Conservation (phyloP, 2,329 filamentous ascomycete species). For the Emericellopsis cladophorae region DNA sequence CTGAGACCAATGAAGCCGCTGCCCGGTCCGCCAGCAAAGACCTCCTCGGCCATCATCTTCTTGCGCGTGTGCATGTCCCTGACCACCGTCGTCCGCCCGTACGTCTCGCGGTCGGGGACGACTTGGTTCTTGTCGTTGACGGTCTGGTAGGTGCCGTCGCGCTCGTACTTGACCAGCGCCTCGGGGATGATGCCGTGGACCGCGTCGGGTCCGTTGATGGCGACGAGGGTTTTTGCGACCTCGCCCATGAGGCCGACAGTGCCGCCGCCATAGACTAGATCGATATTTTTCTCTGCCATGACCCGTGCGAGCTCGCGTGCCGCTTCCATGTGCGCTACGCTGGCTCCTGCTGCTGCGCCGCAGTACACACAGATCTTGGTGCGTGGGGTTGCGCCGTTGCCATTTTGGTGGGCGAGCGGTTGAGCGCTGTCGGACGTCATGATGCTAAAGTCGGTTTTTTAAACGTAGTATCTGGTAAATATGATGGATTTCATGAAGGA, state of each 20-base stretch:
- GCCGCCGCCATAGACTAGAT: constrained; percentile 91
- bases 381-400: constrained; percentile 14
- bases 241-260: constrained; percentile 95
- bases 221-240: constrained; percentile 72
- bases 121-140: constrained; percentile 34
- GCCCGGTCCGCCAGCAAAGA: constrained; percentile 68
- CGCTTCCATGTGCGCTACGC: constrained; percentile 62
- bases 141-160: constrained; percentile 41
- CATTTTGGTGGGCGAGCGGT: constrained; percentile 11
- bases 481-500: too few species aligned
- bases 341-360: constrained; percentile 64
- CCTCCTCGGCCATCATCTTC: constrained; percentile 81
- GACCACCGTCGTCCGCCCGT: constrained; percentile 78
- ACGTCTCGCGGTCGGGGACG: constrained; percentile 51
- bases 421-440: constrained; percentile 1
- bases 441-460: too few species aligned
- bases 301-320: constrained; percentile 61
- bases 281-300: constrained; percentile 66
- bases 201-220: constrained; percentile 63
- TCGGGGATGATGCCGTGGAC: constrained; percentile 93
- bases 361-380: constrained; percentile 90
- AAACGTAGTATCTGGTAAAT: too few species aligned
- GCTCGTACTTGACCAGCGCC: constrained; percentile 71
- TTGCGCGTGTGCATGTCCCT: constrained; percentile 95
- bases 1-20: constrained; percentile 80